Percentiles rank a stretch among this genome's conserved stretches.
phyloP scores from a whole-genome alignment of 306 rosid species.

The Hylodesmum podocarpum region DNA sequence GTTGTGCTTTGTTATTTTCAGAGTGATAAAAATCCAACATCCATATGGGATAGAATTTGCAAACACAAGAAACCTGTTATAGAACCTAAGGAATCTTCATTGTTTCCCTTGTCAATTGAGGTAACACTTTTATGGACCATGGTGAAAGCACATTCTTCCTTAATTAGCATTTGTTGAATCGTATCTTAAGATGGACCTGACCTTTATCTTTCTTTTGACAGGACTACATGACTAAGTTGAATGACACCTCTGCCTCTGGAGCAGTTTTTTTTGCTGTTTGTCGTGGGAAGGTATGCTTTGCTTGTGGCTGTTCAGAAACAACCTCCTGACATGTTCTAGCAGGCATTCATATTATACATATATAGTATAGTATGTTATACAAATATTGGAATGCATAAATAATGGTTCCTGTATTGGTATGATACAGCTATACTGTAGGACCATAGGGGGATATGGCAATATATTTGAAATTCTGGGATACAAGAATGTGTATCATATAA shows the following conservation, averaged over 20 bases:
- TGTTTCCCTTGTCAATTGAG: conserved; percentile 79
- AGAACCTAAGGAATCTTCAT: conserved; percentile 89
- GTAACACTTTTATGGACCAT: conserved; percentile 40
- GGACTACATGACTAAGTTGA: conserved; percentile 86
- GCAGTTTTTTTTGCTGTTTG: conserved; percentile 95
- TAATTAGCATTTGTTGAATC: conserved; percentile 5
- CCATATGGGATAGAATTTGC: conserved; percentile 94
- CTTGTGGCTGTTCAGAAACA: conserved; percentile 10
- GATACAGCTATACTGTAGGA: neutral
- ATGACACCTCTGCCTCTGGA: conserved; percentile 81
- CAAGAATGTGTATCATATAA: neutral
- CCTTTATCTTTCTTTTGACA: conserved; percentile 33
- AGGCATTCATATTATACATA: conserved; percentile 1
- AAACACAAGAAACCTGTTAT: conserved; percentile 91
- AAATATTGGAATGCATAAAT: neutral
- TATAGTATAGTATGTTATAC: neutral
- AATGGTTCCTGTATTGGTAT: conserved; percentile 1
- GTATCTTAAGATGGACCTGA: conserved; percentile 22
- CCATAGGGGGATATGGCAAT: neutral
- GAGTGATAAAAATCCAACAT: conserved; percentile 65
- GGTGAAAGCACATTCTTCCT: conserved; percentile 21
- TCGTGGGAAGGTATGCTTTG: conserved; percentile 84
- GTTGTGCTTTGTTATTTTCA: conserved; percentile 34
- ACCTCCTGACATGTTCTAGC: conserved; percentile 12
- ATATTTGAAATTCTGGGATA: neutral